These are phyloP conservation scores for Begonia peltatifolia DNA, from an alignment of 306 rosid species.

Conservation along the genomic window DNA sequence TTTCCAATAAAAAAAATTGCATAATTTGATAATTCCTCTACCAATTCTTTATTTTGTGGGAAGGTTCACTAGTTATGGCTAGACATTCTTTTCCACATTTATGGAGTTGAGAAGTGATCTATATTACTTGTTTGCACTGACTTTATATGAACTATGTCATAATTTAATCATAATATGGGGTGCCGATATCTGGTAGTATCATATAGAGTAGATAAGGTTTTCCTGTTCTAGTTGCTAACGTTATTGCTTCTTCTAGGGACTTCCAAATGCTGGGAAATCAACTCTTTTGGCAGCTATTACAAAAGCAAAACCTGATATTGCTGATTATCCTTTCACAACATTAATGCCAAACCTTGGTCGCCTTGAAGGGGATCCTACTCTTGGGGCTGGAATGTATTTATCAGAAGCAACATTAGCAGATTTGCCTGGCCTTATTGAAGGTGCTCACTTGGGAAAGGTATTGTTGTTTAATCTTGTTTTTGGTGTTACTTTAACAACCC, in stretches of 20 bases:
- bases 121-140: no score
- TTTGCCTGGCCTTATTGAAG: slow-evolving; percentile 97
- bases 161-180: no score
- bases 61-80: not conserved
- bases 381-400: slow-evolving; percentile 81
- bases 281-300: slow-evolving; percentile 89
- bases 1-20: no score
- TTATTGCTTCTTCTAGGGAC: slow-evolving; percentile 51
- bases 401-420: slow-evolving; percentile 96
- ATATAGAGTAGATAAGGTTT: not conserved
- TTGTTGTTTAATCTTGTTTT: slow-evolving; percentile 6
- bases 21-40: no score
- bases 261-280: slow-evolving; percentile 97
- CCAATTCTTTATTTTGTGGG: no score
- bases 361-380: slow-evolving; percentile 88
- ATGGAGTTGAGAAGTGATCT: no score
- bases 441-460: slow-evolving; percentile 99
- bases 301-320: slow-evolving; percentile 89
- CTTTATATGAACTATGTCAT: no score
- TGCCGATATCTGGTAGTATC: no score
- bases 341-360: slow-evolving; percentile 98
- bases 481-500: not conserved
- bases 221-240: slow-evolving; percentile 1
- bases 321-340: slow-evolving; percentile 94
- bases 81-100: no score